These are phyloP conservation scores for Naganishia antarctica DNA, from an alignment of 768 basidiomycete genomes.

Conservation along the genomic window DNA sequence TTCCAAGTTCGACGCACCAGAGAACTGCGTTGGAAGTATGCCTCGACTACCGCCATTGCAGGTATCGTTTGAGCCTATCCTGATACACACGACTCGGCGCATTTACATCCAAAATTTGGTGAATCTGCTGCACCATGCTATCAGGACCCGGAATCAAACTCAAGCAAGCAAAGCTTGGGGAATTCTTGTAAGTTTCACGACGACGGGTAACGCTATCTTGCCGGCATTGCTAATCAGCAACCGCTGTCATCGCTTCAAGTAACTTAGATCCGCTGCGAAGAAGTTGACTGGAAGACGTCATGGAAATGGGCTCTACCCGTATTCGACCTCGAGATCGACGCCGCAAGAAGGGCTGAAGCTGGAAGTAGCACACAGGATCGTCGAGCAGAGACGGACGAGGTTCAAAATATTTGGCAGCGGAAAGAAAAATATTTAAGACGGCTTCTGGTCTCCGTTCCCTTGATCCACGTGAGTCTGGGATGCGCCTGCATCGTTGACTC, in stretches of 20 bases:
- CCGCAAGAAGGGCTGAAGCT: background rate
- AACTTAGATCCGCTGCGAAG: constrained; percentile 45
- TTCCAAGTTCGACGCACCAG: no score
- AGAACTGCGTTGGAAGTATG: no score
- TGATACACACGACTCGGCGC: constrained; percentile 28
- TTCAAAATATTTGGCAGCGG: constrained; percentile 21
- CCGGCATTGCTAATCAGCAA: background rate
- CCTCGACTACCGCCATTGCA: constrained; percentile 3
- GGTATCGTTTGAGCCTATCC: constrained; percentile 8
- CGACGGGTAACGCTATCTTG: no score
- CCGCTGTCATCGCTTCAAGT: background rate
- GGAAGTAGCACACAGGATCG: background rate
- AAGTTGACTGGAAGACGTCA: constrained; percentile 44
- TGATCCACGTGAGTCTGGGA: constrained; percentile 37
- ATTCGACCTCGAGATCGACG: constrained; percentile 29
- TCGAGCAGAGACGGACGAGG: background rate
- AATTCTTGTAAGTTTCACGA: constrained; percentile 42
- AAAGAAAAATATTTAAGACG: constrained; percentile 39
- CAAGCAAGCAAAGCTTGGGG: constrained; percentile 43
- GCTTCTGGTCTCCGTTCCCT: constrained; percentile 34
- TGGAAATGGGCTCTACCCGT: constrained; percentile 47
- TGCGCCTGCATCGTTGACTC: background rate
- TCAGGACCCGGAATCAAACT: constrained; percentile 35
- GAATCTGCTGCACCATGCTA: constrained; percentile 40
- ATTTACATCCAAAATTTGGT: constrained; percentile 45